Base-by-base conservation (phyloP, 345 rosid species). In the Laguncularia racemosa region DNA sequence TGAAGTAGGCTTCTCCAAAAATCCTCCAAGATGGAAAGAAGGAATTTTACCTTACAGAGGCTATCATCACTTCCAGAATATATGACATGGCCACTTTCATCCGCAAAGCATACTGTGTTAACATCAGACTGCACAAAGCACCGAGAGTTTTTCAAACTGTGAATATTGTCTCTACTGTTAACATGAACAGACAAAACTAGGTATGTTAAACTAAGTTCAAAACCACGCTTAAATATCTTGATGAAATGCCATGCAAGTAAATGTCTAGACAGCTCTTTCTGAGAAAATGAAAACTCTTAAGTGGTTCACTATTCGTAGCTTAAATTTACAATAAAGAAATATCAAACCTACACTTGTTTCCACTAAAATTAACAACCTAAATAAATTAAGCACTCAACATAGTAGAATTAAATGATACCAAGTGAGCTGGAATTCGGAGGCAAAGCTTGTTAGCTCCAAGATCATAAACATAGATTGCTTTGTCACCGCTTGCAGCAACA, bases 81-180 rank as follows among this genome's bases (percentile, higher is more conserved):
- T 38, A 84, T 67, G 54, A 84, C 70, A 71, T 82, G 81, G 33
- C 91, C 82, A 68, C 74, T 72, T 59, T 80, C 91, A 72, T 84
- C 91, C 17, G 81, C 88, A 72, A 84, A 84, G 75, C 91, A 78
- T 16, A 80, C 91, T 14, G 88, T 78, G 71, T 84, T 84, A 59
- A 84, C 85, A 74, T 84, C 91, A 56, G 69, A 55, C 88, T 84
- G 79, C 67, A 67, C 61, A 50, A 62, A 47, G 44, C 61, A 62
- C 20, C 50, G 38, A 46, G 26, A 60, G 33, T 9, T 44, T 2
- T 44, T 46, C 23, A 16, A 45, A 14, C 44, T 26, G 0, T 28
- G 64, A 17, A 52, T 43, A 13, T n/a, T n/a, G 12, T 43, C n/a
- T 23, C 14, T 20, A 7, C 20, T 38, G 12, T 44, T 14, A 23